These are phyloP conservation scores for Corinectria fuckeliana DNA, from an alignment of 2,329 filamentous ascomycete species.

Conservation along the genomic window DNA sequence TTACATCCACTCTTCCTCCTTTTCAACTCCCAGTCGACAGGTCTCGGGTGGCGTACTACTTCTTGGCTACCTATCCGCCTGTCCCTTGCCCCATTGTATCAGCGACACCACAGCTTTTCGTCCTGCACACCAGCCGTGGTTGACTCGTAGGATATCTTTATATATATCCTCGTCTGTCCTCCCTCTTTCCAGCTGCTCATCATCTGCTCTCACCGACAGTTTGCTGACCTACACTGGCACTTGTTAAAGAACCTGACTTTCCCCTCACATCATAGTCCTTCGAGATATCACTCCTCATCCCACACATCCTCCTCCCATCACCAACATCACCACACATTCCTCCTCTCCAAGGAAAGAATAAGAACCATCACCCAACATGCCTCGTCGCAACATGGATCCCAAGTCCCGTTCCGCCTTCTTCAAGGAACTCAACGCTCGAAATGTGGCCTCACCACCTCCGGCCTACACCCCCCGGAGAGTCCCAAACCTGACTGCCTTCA, in stretches of 20 bases:
- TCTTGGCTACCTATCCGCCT: conserved; percentile 21
- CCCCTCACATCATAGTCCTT: neutral
- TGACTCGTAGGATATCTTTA: conserved; percentile 18
- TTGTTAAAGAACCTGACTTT: neutral
- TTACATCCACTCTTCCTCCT: conserved; percentile 2
- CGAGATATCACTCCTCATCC: neutral
- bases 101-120: conserved; percentile 19
- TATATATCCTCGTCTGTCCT: conserved; percentile 23
- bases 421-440: conserved; percentile 28
- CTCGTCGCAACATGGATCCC: conserved; percentile 19
- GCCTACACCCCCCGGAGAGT: conserved; percentile 39
- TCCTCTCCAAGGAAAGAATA: neutral
- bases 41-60: conserved; percentile 30
- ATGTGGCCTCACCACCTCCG: conserved; percentile 36
- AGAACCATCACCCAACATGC: conserved; percentile 17
- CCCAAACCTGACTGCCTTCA: conserved; percentile 23
- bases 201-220: neutral
- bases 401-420: conserved; percentile 19
- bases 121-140: conserved; percentile 20
- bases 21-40: conserved; percentile 16
- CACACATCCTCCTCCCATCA: neutral
- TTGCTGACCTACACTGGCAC: neutral
- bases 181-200: neutral
- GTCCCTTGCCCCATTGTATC: conserved; percentile 29
- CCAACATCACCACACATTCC: neutral